phyloP scores from a whole-genome alignment of 2,329 filamentous ascomycete genomes.

The Epichloe aotearoae region DNA sequence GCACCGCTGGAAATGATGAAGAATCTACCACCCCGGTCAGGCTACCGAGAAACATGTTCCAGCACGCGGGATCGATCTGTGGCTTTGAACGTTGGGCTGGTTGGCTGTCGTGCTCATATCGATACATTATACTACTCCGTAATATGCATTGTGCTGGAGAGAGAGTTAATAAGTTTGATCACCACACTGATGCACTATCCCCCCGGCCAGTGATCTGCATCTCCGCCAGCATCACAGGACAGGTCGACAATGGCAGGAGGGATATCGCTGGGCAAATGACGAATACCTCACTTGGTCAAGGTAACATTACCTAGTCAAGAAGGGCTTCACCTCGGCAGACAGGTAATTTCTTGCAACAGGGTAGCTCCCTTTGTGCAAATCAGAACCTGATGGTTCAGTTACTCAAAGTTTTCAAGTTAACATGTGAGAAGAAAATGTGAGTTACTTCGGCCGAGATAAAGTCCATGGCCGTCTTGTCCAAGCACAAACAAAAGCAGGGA shows the following conservation, averaged over 20 bases:
- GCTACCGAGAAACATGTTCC: conserved; percentile 4
- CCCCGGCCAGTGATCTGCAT: not conserved
- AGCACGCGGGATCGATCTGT: not conserved
- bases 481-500: not conserved
- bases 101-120: not conserved
- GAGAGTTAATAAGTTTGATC: no score
- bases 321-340: no score
- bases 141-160: not conserved
- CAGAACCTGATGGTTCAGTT: not conserved
- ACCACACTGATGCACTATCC: not conserved
- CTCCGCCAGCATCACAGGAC: not conserved
- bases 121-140: not conserved
- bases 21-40: conserved; percentile 1
- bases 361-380: not conserved
- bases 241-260: not conserved
- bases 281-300: not conserved
- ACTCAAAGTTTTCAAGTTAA: not conserved
- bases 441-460: not conserved
- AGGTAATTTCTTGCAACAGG: no score
- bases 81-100: not conserved
- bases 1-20: conserved; percentile 3
- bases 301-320: not conserved
- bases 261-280: not conserved
- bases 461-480: not conserved
- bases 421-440: not conserved